Base-by-base conservation (phyloP, 2,329 filamentous ascomycete genomes). In the Didymellaceae sp. region DNA sequence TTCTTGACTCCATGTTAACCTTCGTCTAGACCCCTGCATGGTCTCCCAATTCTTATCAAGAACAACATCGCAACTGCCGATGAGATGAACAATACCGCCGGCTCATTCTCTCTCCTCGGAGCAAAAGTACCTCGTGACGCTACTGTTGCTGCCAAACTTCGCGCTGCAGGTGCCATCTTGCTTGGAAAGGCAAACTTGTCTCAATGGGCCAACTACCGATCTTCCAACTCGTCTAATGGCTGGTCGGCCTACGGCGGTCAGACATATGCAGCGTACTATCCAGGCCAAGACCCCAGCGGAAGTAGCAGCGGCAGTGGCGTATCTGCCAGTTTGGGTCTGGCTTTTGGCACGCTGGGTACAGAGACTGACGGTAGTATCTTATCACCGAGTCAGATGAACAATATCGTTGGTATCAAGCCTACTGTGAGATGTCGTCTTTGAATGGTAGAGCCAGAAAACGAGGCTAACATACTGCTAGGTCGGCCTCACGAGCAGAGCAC, bases 191-290 rank as follows among this genome's bases (percentile, higher is more conserved):
- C 84, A 0, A 86, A 85, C 47, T 65, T 89, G 21, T 84, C 79
- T 1, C 80, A 89, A 64, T 89, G 86, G 84, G 83, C 83, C 2
- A 85, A 86, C 58, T 85, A 76, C 45, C 76, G 87, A 8, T 83
- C 80, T 3, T 65, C 64, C 8, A 87, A 86, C 59, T 76, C 75
- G 4, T 80, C 75, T 9, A 83, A 83, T 48, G 86, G 86, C 5
- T 89, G 86, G 86, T 84, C 80, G 35, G 81, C 86, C 0, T 77
- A 83, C 51, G 84, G 84, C 6, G 86, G 86, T 0, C 86, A 89
- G 63, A 80, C 80, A 0, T 77, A 79, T 25, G 86, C 74, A 8
- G 84, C 85, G 0, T 89, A 87, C 63, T 82, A 81, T 58, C 80
- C 81, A 1, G 73, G 78, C 1, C 83, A 87, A 62, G 83, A 87